A percentile compares a stretch with the other conserved stretches of the same genome.
phyloP scores from a whole-genome alignment of 345 rosid species.

The Eucalyptus sp. region DNA sequence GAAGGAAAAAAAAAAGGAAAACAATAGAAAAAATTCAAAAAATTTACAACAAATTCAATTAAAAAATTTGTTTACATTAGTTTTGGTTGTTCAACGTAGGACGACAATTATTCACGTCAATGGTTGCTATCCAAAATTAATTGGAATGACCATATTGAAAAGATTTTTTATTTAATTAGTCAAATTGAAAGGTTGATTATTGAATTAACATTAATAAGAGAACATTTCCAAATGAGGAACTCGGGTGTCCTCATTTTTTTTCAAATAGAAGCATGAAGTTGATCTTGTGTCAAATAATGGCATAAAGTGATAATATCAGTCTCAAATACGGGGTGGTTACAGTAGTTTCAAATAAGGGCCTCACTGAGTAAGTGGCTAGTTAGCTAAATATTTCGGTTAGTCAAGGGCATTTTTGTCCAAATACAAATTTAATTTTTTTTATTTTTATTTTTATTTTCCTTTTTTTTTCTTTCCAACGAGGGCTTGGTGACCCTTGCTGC shows the following conservation, averaged over 20 bases:
- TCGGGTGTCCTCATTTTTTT: too few species aligned
- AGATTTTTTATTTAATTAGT: neutral
- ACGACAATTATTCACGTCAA: accelerated
- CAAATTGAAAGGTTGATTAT: too few species aligned
- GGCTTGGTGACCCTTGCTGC: accelerated
- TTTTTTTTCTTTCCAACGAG: accelerated
- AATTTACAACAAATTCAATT: too few species aligned
- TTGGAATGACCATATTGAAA: accelerated
- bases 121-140: neutral
- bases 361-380: accelerated
- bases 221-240: too few species aligned
- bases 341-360: too few species aligned
- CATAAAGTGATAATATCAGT: too few species aligned
- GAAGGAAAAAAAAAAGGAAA: neutral
- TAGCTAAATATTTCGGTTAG: accelerated
- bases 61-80: too few species aligned
- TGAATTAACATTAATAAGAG: neutral
- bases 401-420: too few species aligned
- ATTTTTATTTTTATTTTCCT: accelerated
- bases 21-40: too few species aligned
- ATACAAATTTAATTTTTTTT: too few species aligned
- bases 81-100: neutral
- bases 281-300: too few species aligned
- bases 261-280: too few species aligned
- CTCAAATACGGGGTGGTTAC: accelerated